Base-by-base conservation (phyloP, 164 flowering plant genomes). In the Aristolochia californica region DNA sequence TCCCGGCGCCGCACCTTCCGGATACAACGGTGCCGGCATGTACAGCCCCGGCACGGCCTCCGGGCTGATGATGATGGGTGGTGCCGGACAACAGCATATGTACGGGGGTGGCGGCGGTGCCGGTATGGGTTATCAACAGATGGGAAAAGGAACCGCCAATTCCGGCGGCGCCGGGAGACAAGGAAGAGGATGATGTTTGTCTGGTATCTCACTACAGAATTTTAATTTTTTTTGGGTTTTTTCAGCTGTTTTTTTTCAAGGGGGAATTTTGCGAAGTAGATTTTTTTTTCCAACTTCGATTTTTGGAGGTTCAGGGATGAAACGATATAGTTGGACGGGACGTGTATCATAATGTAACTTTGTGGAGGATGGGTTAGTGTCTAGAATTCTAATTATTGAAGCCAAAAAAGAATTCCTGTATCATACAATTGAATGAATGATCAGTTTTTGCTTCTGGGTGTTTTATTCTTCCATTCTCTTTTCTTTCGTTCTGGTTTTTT, bases 41-140 rank as follows among this genome's bases (percentile, higher is more conserved):
- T 34, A 34, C 40, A 21, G 56, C 56, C 56, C 40, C 9, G 40
- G 40, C 40, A 12, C 40, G 11, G 40, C 40, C 10, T 26, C 54
- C 10, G 54, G 54, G 27, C 8, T 8, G 7, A 14, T 26, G 15
- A 50, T 50, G 54, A 50, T 50, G 54, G 60, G 60, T 18, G 56
- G 62, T 13, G 68, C 26, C 16, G 54, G 54, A 5, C 54, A 50
- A 26, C 54, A 50, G 26, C 27, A 24, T 14, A 50, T 50, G 54
- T 50, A 50, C 5, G 71, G 57, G 27, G 75, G 66, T 4, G 65
- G 58, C 3, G 75, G 66, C 49, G 50, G 52, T 27, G 20, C 62
- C 20, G 52, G 18, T 75, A 62, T 70, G 78, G 71, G 71, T 2
- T 70, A 71, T 48, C 66, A 56, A 57, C 72, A 64, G 45, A 64